A percentile compares a stretch with the other conserved stretches of the same genome.
phyloP scores from a whole-genome alignment of 345 rosid genomes.

The Heritiera fomes region DNA sequence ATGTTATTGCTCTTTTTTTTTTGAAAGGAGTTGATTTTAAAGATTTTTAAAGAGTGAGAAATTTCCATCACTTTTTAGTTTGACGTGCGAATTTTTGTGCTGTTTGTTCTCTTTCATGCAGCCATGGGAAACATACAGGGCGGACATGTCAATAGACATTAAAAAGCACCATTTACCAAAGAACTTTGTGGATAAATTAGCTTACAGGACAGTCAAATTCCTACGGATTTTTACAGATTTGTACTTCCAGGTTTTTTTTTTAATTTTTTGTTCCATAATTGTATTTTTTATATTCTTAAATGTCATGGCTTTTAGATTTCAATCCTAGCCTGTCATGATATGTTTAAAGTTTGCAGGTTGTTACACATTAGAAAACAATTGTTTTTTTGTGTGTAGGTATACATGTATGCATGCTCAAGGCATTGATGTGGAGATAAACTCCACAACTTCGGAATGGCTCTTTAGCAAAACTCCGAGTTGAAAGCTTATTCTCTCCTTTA shows the following conservation, averaged over 20 bases:
- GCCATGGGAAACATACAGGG: conserved; percentile 76
- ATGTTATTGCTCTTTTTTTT: not conserved
- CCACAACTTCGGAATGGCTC: not conserved
- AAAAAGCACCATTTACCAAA: conserved; percentile 66
- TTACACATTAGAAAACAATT: not conserved
- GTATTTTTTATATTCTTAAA: not conserved
- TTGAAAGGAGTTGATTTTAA: not conserved
- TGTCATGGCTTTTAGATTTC: not conserved
- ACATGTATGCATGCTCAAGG: not conserved
- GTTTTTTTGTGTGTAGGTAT: not conserved
- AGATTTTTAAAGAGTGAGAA: not conserved
- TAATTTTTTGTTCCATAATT: not conserved
- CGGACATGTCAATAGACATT: conserved; percentile 66
- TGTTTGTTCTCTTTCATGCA: conserved; percentile 24
- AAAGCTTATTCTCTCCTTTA: not conserved
- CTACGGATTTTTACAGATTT: conserved; percentile 72
- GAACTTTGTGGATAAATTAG: conserved; percentile 59
- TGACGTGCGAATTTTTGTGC: not conserved
- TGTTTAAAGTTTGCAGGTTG: not conserved
- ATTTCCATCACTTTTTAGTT: not conserved
- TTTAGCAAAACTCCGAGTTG: not conserved
- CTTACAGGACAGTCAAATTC: conserved; percentile 62
- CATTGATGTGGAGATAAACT: not conserved
- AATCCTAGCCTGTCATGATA: not conserved
- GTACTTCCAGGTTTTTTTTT: conserved; percentile 58